Base-by-base conservation (phyloP, 495 filamentous ascomycete species). In the Xylaria grammica region DNA sequence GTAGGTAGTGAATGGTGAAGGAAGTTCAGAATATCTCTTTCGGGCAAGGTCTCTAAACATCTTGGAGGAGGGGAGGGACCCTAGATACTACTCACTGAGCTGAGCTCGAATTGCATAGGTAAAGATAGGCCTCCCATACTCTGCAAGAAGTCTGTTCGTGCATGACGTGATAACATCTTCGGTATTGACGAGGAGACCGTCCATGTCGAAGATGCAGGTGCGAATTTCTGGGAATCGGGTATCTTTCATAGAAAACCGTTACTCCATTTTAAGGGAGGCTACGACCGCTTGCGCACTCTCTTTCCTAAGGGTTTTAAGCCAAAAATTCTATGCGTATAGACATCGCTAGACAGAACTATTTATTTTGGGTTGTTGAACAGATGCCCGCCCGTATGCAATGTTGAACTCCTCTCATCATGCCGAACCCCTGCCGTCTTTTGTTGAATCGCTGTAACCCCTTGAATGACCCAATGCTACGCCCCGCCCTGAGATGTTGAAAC, bases 201-300 rank as follows among this genome's bases (percentile, higher is more conserved):
- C 91, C 90, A 95, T 91, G 82, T 94, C 91, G 75, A 94, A 95
- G 60, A 95, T 87, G 78, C 90, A 93, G 60, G 92, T 92, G 53
- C 89, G 83, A 53, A 94, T 84, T 46, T 84, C 83, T 55, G 89
- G 89, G 38, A 82, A 73, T 56, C 54, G 42, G 19, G 42, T 36
- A 5, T 6, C 5, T 6, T 36, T 6, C 11, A 11, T 36, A 11
- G 34, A 11, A 6, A 36, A 36, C 11, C 11, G 6, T 36, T 36
- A 36, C 34, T 36, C 34, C 11, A 11, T 36, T 36, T 36, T 5
- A 36, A 11, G 34, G 34, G 34, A 36, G 11, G 34, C 34, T 11
- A 36, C 11, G 34, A n/a, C n/a, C n/a, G n/a, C n/a, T n/a, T n/a
- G n/a, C n/a, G 7, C 49, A 8, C 2, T 54, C 51, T 22, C 30